Evolutionary conservation across 2,329 filamentous ascomycete genomes (phyloP).

Genomic region (Thelonectria olida): DNA sequence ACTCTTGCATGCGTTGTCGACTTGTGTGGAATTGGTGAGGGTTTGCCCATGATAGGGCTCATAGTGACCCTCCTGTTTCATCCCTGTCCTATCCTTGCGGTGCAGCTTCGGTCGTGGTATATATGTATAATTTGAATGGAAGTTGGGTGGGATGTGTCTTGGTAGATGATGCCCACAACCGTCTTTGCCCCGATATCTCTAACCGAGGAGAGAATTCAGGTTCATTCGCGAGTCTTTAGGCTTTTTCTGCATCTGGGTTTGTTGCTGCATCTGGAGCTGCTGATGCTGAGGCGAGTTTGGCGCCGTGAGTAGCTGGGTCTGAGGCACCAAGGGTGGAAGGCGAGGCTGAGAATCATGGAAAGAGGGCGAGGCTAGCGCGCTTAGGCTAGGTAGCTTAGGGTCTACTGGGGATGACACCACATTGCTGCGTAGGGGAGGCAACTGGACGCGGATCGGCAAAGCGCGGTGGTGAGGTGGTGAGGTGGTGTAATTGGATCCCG

Average conservation of each 20-base stretch:
- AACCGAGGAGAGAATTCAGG: conserved; percentile 35
- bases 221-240: conserved; percentile 36
- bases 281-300: conserved; percentile 41
- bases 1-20: neutral
- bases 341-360: conserved; percentile 26
- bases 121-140: too few species aligned
- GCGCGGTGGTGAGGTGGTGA: conserved; percentile 59
- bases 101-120: neutral
- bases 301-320: conserved; percentile 39
- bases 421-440: conserved; percentile 48
- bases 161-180: neutral
- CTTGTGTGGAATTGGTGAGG: neutral
- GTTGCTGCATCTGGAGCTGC: conserved; percentile 22
- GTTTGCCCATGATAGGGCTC: neutral
- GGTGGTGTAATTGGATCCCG: conserved; percentile 68
- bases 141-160: too few species aligned
- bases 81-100: neutral
- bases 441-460: conserved; percentile 50
- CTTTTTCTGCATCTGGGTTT: conserved; percentile 17
- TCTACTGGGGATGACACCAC: conserved; percentile 11
- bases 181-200: neutral
- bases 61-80: neutral
- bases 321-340: conserved; percentile 21
- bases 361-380: conserved; percentile 22
- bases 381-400: conserved; percentile 44